A percentile compares a stretch with the other conserved stretches of the same genome.
These are phyloP conservation scores for Paramyrothecium sp. DNA, from an alignment of 2,329 filamentous ascomycete species.

Conservation along the genomic window DNA sequence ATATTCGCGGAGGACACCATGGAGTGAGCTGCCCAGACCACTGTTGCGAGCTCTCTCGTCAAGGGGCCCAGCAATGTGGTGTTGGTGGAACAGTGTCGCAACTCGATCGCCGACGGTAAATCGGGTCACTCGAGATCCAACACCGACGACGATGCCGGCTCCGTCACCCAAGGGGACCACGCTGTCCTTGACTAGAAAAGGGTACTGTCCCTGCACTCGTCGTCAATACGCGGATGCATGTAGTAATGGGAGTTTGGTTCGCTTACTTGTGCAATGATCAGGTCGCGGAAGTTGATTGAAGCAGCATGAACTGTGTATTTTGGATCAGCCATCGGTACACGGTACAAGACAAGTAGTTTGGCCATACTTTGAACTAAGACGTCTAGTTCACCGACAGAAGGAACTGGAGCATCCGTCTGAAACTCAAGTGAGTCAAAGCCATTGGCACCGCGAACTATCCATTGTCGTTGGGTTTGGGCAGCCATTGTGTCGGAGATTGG, in stretches of 20 bases:
- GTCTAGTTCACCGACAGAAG: background rate
- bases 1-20: background rate
- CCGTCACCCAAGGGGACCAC: background rate
- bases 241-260: too few relatives aligned
- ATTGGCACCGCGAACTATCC: background rate
- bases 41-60: background rate
- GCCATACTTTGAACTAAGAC: background rate
- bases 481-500: background rate
- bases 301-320: constrained; percentile 5
- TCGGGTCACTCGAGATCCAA: background rate
- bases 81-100: background rate
- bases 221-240: too few relatives aligned
- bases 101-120: background rate
- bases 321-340: background rate
- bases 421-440: background rate
- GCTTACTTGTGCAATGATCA: background rate
- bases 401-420: background rate
- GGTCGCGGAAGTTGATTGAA: constrained; percentile 9
- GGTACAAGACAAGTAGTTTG: background rate
- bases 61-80: background rate
- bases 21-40: background rate
- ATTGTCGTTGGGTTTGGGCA: background rate
- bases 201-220: constrained; percentile 3
- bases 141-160: background rate
- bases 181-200: background rate